Conservation (phyloP, 2,329 filamentous ascomycete genomes). For the Penicillium nordicum region DNA sequence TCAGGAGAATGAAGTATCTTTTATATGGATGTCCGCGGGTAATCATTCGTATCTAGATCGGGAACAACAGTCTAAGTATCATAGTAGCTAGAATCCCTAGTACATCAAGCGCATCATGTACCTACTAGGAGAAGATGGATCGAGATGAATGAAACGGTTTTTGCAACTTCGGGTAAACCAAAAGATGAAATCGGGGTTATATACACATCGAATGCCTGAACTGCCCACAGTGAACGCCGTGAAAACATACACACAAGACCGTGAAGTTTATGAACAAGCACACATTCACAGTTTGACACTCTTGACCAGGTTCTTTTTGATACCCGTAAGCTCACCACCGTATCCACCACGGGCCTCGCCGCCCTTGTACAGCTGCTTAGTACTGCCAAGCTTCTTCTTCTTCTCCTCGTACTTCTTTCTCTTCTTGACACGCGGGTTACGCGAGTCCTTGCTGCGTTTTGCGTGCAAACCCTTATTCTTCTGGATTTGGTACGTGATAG, state of each 20-base stretch:
- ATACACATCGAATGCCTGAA: slow-evolving; percentile 26
- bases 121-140: neutral
- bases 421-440: slow-evolving; percentile 98
- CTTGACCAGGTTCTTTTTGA: slow-evolving; percentile 90
- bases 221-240: slow-evolving; percentile 22
- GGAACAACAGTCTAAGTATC: neutral
- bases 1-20: slow-evolving; percentile 1
- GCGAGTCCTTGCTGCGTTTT: slow-evolving; percentile 85
- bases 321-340: slow-evolving; percentile 87
- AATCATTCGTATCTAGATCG: neutral
- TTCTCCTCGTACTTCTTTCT: slow-evolving; percentile 93
- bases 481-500: slow-evolving; percentile 88
- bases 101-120: neutral
- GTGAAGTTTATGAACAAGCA: slow-evolving; percentile 15
- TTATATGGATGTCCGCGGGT: too few relatives aligned
- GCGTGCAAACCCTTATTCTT: slow-evolving; percentile 97
- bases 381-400: slow-evolving; percentile 91
- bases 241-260: slow-evolving; percentile 16
- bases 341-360: slow-evolving; percentile 83
- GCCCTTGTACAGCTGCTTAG: slow-evolving; percentile 81
- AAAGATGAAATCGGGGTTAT: slow-evolving; percentile 22
- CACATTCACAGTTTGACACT: slow-evolving; percentile 74
- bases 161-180: slow-evolving; percentile 5
- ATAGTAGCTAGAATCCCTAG: neutral
- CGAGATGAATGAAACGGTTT: neutral